Percentiles rank a stretch among this genome's conserved stretches.
Evolutionary conservation across 23 red algal species (phyloP).

Genomic region (Gracilaria gracilis): DNA sequence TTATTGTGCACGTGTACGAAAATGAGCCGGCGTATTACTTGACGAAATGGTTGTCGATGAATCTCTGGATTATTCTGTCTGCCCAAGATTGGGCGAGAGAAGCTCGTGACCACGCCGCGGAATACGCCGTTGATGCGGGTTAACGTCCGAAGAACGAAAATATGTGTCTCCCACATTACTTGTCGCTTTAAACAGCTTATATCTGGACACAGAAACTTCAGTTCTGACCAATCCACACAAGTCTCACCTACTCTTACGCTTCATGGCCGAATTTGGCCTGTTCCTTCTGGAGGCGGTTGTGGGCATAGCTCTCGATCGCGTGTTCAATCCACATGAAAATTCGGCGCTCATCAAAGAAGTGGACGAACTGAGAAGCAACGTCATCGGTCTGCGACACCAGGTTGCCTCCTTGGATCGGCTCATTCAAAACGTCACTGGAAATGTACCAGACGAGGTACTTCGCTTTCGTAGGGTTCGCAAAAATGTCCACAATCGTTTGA

Average conservation of each 20-base stretch:
- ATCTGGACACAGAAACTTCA: too few species aligned
- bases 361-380: neutral
- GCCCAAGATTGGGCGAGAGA: too few species aligned
- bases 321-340: neutral
- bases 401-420: neutral
- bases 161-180: too few species aligned
- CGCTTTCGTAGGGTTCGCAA: neutral
- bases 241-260: neutral
- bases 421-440: neutral
- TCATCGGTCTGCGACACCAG: neutral
- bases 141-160: too few species aligned
- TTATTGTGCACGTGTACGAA: too few species aligned
- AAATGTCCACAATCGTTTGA: neutral
- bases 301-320: neutral
- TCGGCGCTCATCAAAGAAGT: neutral
- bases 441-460: neutral
- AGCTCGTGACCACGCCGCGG: too few species aligned
- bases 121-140: too few species aligned
- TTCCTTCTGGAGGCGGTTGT: neutral
- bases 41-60: too few species aligned
- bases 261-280: neutral
- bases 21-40: too few species aligned
- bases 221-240: too few species aligned
- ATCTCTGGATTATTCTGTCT: too few species aligned
- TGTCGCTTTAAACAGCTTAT: too few species aligned